Conservation (phyloP, 2,329 filamentous ascomycete genomes). For the Colletotrichum cuscutae region DNA sequence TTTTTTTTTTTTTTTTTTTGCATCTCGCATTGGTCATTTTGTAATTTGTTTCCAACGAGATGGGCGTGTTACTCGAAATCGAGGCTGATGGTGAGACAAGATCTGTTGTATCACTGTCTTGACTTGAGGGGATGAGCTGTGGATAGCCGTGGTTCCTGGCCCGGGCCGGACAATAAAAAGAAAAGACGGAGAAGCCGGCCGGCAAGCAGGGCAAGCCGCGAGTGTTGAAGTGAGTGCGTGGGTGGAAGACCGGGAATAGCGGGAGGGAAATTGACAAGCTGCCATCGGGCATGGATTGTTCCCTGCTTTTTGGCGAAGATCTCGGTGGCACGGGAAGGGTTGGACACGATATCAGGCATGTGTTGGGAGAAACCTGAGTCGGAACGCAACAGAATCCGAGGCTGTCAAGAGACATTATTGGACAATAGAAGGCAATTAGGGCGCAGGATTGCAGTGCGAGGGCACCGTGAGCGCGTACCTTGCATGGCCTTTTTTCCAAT, state of each 20-base stretch:
- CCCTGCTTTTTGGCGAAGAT: slow-evolving; percentile 10
- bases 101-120: slow-evolving; percentile 15
- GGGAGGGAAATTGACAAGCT: background rate
- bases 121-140: background rate
- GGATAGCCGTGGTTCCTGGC: slow-evolving; percentile 11
- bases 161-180: slow-evolving; percentile 8
- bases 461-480: background rate
- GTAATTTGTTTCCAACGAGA: background rate
- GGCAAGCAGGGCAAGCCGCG: background rate
- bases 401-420: slow-evolving; percentile 14
- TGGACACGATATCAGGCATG: background rate
- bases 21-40: background rate
- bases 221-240: background rate
- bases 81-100: slow-evolving; percentile 11
- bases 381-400: slow-evolving; percentile 9
- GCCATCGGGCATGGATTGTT: slow-evolving; percentile 11
- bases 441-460: background rate
- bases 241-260: slow-evolving; percentile 6
- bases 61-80: slow-evolving; percentile 19
- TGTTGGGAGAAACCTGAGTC: slow-evolving; percentile 17
- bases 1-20: too few relatives aligned
- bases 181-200: slow-evolving; percentile 7
- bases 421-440: background rate
- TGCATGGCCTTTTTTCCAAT: slow-evolving; percentile 1
- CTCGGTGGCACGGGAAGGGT: slow-evolving; percentile 1